These are phyloP conservation scores for Sanguinoderma infundibulare DNA, from an alignment of 1,284 basidiomycete species.

Conservation along the genomic window DNA sequence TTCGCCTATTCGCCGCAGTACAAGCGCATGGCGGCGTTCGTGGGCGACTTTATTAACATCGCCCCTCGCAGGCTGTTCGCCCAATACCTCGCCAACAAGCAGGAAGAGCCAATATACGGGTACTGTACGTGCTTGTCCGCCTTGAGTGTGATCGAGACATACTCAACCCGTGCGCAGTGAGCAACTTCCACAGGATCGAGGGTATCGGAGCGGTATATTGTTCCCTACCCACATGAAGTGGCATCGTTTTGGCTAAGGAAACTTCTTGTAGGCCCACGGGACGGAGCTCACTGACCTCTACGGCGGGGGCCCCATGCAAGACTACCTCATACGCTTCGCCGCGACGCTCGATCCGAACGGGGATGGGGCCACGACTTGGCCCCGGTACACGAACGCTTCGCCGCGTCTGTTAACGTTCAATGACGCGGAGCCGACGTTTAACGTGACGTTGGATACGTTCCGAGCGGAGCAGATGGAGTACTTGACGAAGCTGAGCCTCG, in stretches of 20 bases:
- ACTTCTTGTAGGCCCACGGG: slow-evolving; percentile 3
- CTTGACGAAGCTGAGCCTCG: slow-evolving; percentile 10
- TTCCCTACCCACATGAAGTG: slow-evolving; percentile 22
- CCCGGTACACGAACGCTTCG: slow-evolving; percentile 44
- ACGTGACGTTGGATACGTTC: slow-evolving; percentile 45
- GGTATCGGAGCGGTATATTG: slow-evolving; percentile 47
- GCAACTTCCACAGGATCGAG: slow-evolving; percentile 46
- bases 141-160: neutral
- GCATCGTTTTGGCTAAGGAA: neutral
- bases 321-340: slow-evolving; percentile 24
- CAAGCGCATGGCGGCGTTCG: slow-evolving; percentile 54
- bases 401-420: slow-evolving; percentile 48
- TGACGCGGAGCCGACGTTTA: slow-evolving; percentile 42
- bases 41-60: slow-evolving; percentile 53
- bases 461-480: slow-evolving; percentile 37
- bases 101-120: slow-evolving; percentile 51
- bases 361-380: slow-evolving; percentile 46
- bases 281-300: slow-evolving; percentile 22
- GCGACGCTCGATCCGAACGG: slow-evolving; percentile 38
- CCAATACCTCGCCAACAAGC: slow-evolving; percentile 42
- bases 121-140: slow-evolving; percentile 41
- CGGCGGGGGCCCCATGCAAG: slow-evolving; percentile 18
- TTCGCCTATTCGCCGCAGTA: slow-evolving; percentile 51
- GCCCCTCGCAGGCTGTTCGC: slow-evolving; percentile 42
- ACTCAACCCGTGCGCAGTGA: slow-evolving; percentile 35